Percentiles rank a stretch among this genome's conserved stretches.
These are phyloP conservation scores for Neurospora sp. DNA, from an alignment of 2,329 filamentous ascomycete species.

Conservation along the genomic window DNA sequence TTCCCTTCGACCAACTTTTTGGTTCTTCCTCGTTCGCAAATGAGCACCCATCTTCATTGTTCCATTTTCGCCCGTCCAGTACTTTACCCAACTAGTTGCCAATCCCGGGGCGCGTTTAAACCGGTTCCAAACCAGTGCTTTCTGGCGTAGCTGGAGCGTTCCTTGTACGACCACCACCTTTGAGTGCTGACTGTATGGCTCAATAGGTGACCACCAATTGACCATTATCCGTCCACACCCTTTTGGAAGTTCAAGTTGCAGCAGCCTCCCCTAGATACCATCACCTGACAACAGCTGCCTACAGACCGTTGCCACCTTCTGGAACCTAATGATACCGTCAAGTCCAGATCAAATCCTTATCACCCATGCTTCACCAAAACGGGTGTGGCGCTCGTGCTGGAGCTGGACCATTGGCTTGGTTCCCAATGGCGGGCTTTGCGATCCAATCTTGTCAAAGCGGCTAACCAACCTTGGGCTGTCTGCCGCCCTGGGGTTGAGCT, in stretches of 20 bases:
- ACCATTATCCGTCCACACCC: background rate
- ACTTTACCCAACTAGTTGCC: background rate
- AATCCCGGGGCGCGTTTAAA: background rate
- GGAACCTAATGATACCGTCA: background rate
- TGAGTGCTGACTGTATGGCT: background rate
- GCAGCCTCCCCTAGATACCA: too few species aligned
- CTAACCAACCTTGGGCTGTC: background rate
- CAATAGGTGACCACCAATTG: background rate
- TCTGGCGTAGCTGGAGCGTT: background rate
- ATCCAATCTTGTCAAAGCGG: background rate
- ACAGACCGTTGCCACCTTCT: background rate
- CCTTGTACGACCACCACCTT: background rate
- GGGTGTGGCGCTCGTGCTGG: background rate
- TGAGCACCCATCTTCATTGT: background rate
- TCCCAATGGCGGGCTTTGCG: background rate
- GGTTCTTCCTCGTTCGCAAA: background rate
- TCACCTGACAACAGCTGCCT: background rate
- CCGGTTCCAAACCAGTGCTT: background rate
- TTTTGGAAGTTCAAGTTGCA: background rate
- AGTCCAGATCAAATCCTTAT: background rate
- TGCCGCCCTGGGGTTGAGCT: background rate
- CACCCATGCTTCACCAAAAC: background rate
- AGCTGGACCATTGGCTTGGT: background rate
- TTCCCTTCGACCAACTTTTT: too few species aligned
- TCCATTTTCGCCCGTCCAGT: background rate